phyloP scores from a whole-genome alignment of 768 basidiomycete genomes.

The Rhizopogon salebrosus region DNA sequence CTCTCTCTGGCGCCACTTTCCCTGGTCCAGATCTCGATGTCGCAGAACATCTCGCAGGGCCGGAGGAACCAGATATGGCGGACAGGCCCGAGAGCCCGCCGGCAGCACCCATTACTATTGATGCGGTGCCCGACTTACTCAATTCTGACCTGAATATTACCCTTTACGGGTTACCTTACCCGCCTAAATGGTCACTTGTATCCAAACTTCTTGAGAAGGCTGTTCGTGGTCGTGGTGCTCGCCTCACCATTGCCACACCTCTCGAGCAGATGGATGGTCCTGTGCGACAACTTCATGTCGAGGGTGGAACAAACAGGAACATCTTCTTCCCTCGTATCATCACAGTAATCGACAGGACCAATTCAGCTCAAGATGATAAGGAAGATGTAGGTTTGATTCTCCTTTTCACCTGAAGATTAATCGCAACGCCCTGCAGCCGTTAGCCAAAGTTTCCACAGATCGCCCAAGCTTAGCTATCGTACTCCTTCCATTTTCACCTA shows the following conservation, averaged over 20 bases:
- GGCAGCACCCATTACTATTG: constrained; percentile 17
- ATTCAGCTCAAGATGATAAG: constrained; percentile 9
- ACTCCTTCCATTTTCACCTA: constrained; percentile 50
- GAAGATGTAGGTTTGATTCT: constrained; percentile 25
- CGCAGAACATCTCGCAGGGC: constrained; percentile 19
- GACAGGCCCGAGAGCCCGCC: constrained; percentile 31
- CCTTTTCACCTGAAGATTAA: constrained; percentile 19
- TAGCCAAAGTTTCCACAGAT: constrained; percentile 30
- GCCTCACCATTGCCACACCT: constrained; percentile 20
- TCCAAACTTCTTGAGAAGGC: constrained; percentile 55
- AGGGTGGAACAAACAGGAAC: constrained; percentile 21
- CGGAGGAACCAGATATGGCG: constrained; percentile 29
- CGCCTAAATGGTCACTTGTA: constrained; percentile 58
- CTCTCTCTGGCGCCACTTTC: constrained; percentile 26
- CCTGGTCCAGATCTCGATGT: constrained; percentile 14
- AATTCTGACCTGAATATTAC: constrained; percentile 51
- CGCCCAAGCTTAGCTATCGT: constrained; percentile 64
- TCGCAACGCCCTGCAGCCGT: constrained; percentile 33
- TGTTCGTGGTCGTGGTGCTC: constrained; percentile 32
- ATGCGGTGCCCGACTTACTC: constrained; percentile 16
- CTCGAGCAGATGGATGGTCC: constrained; percentile 18
- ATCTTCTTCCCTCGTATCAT: constrained; percentile 26
- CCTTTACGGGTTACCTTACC: constrained; percentile 60
- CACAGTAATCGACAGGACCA: constrained; percentile 34
- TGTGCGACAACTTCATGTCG: constrained; percentile 18